These are phyloP conservation scores for Asclepias syriaca DNA, from an alignment of 257 asterid species.

Conservation along the genomic window DNA sequence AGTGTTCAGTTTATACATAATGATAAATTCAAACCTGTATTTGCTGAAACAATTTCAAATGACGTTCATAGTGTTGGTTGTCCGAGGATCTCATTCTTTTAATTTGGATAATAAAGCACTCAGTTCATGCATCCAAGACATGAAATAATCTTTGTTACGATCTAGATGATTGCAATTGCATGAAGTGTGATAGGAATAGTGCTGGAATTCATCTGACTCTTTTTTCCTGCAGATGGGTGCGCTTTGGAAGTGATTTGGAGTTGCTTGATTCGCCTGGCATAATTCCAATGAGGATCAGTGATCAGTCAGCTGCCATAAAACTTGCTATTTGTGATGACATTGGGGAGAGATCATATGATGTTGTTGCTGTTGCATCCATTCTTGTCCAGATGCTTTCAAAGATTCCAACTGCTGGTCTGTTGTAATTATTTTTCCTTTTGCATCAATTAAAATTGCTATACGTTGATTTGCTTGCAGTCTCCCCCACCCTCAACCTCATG, in stretches of 20 bases:
- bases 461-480: neutral
- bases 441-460: neutral
- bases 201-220: neutral
- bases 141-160: neutral
- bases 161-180: neutral
- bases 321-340: slow-evolving; percentile 96
- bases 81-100: neutral
- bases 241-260: slow-evolving; percentile 78
- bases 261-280: slow-evolving; percentile 93
- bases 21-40: neutral
- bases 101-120: neutral
- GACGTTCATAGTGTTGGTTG: neutral
- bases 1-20: neutral
- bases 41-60: slow-evolving; percentile 3
- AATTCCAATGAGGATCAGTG: slow-evolving; percentile 90
- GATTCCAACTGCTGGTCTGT: slow-evolving; percentile 68
- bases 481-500: no score
- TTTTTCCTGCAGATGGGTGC: slow-evolving; percentile 70
- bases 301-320: slow-evolving; percentile 85
- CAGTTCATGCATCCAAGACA: neutral
- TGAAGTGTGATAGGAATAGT: neutral
- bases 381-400: slow-evolving; percentile 82
- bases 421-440: neutral
- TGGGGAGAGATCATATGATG: slow-evolving; percentile 88
- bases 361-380: slow-evolving; percentile 75